Evolutionary conservation across 768 basidiomycete genomes (phyloP), one percentile per base, ranked within the genome.

Genomic region (Lentinus brumalis): DNA sequence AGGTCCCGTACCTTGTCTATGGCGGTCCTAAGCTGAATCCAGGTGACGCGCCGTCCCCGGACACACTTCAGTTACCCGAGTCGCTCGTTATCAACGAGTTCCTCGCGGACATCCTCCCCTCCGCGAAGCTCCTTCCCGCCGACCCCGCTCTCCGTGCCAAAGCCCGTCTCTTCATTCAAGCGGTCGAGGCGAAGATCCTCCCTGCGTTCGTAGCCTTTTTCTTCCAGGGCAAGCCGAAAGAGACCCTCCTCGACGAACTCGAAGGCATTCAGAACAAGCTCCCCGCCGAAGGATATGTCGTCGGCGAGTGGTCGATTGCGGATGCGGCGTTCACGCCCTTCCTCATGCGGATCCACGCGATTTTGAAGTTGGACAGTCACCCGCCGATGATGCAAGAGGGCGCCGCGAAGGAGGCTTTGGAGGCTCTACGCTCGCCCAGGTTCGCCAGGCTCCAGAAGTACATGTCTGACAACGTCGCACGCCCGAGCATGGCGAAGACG

Each of bases 71-170:
- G 68, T 67, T 89, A 63, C 76, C 84, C 5, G 88, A 89, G 67
- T 88, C 86, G 4, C 80, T 84, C 49, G 74, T 87, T 42, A 81
- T 88, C 55, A 74, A 87, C 53, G 86, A 90, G 69, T 85, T 89
- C 72, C 71, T 89, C 57, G 84, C 84, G 3, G 87, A 88, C 68
- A 70, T 87, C 53, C 82, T 77, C 69, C 80, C 81, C 1, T 68
- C 77, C 42, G 76, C 80, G 18, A 46, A 64, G 21, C 75, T 88
- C 31, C 77, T 86, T 12, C 87, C 87, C 2, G 67, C 74, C 8
- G 82, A 85, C 67, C 83, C 84, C 0, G 77, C 88, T 39, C 66
- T 69, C 2, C 82, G 86, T 35, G 87, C 88, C 31, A 75, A 80
- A 57, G 81, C 78, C 8, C 84, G 87, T n/a, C 82, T 88, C 71